A percentile compares a stretch with the other conserved stretches of the same genome.
Evolutionary conservation across 768 basidiomycete genomes (phyloP).

Genomic region (Tremella yokohamensis): DNA sequence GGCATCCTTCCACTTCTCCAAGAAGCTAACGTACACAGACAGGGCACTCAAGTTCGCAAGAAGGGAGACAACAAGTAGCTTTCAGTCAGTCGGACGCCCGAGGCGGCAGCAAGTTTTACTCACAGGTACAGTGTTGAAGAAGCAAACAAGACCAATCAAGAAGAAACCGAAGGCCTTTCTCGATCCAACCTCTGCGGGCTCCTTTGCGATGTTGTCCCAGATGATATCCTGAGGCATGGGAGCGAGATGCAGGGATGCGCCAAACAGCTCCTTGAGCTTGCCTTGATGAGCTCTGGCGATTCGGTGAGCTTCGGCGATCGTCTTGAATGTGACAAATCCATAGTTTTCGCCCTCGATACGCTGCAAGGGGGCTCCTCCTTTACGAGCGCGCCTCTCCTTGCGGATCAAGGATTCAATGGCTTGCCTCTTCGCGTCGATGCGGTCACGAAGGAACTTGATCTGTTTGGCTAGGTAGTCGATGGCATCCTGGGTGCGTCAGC

Average conservation of each 20-base stretch:
- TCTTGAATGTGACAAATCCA: slow-evolving; percentile 51
- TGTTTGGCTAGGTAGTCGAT: slow-evolving; percentile 73
- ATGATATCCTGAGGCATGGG: slow-evolving; percentile 55
- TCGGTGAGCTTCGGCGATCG: slow-evolving; percentile 51
- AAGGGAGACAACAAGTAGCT: slow-evolving; percentile 77
- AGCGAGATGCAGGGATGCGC: slow-evolving; percentile 48
- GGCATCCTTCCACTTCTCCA: slow-evolving; percentile 64
- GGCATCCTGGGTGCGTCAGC: slow-evolving; percentile 60
- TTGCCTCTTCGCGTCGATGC: slow-evolving; percentile 55
- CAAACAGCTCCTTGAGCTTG: slow-evolving; percentile 45
- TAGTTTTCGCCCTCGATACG: slow-evolving; percentile 67
- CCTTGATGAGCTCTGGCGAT: slow-evolving; percentile 50
- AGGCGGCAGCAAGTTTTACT: not conserved
- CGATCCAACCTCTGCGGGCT: slow-evolving; percentile 63
- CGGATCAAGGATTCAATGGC: slow-evolving; percentile 52
- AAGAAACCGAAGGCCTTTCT: slow-evolving; percentile 73
- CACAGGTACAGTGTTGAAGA: slow-evolving; percentile 85
- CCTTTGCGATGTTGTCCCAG: slow-evolving; percentile 83
- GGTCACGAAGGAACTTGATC: slow-evolving; percentile 57
- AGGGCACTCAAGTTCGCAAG: slow-evolving; percentile 84
- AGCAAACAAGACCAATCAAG: slow-evolving; percentile 73
- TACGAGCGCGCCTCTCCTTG: slow-evolving; percentile 63
- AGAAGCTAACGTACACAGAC: slow-evolving; percentile 65
- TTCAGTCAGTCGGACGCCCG: not conserved
- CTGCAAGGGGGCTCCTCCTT: slow-evolving; percentile 23